Percentiles rank a stretch among this genome's conserved stretches.
These are phyloP conservation scores for Nicotiana undulata DNA, from an alignment of 257 asterid species.

Conservation along the genomic window DNA sequence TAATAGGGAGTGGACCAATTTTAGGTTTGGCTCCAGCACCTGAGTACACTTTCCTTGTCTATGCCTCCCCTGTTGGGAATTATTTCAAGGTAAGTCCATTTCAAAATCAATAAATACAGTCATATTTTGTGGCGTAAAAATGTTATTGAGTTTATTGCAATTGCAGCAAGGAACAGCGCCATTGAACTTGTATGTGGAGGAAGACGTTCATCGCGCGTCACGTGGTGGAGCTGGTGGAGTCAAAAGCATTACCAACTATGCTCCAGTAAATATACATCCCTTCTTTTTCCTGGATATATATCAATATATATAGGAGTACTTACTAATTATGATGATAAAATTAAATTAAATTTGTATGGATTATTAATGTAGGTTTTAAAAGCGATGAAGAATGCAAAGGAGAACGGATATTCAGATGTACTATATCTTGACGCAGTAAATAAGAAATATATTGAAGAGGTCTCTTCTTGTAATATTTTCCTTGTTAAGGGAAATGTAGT, in stretches of 20 bases:
- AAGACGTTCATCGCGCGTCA: constrained; percentile 57
- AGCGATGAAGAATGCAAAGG: constrained; percentile 46
- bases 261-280: constrained; percentile 42
- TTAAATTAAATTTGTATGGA: background rate
- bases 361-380: constrained; percentile 43
- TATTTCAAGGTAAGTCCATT: constrained; percentile 56
- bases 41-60: constrained; percentile 67
- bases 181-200: constrained; percentile 57
- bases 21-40: constrained; percentile 75
- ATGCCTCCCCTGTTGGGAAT: constrained; percentile 86
- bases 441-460: constrained; percentile 67
- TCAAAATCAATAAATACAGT: background rate
- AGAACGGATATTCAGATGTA: constrained; percentile 68
- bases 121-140: background rate
- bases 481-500: constrained; percentile 50
- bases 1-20: constrained; percentile 70
- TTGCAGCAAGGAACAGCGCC: constrained; percentile 52
- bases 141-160: background rate
- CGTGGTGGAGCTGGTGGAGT: constrained; percentile 81
- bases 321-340: no score
- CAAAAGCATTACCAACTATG: constrained; percentile 83
- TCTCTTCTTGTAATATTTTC: constrained; percentile 65
- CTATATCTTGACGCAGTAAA: constrained; percentile 54
- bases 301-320: no score
- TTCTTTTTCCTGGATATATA: no score